phyloP scores from a whole-genome alignment of 768 basidiomycete genomes.

The Leccinum subgranulosum region DNA sequence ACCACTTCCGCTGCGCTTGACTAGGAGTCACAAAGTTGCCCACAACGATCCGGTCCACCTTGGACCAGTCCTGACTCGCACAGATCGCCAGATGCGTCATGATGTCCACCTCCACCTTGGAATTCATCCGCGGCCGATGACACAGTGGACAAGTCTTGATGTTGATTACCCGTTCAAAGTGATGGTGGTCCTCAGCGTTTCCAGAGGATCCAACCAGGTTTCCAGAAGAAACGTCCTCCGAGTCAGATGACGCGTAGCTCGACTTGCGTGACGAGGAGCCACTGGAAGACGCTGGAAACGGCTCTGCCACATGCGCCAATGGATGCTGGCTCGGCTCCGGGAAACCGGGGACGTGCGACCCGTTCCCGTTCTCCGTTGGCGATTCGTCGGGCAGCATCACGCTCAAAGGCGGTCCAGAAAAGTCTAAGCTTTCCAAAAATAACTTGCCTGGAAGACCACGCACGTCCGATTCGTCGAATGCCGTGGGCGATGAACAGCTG shows the following conservation, averaged over 20 bases:
- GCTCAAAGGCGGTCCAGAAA: constrained; percentile 51
- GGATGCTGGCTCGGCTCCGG: constrained; percentile 49
- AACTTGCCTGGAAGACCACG: constrained; percentile 34
- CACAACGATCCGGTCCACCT: constrained; percentile 86
- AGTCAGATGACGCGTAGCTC: constrained; percentile 46
- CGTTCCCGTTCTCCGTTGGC: constrained; percentile 16
- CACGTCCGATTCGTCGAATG: constrained; percentile 35
- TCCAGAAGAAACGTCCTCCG: constrained; percentile 35
- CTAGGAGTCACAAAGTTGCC: constrained; percentile 92
- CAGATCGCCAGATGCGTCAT: constrained; percentile 97
- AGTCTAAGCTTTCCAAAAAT: constrained; percentile 56
- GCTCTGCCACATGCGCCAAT: constrained; percentile 33
- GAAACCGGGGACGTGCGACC: neutral
- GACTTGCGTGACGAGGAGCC: constrained; percentile 26
- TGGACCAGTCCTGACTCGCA: constrained; percentile 88
- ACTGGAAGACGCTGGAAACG: constrained; percentile 15
- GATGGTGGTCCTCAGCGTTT: constrained; percentile 30
- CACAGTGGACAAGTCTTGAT: constrained; percentile 93
- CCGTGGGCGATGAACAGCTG: constrained; percentile 53
- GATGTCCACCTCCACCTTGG: constrained; percentile 91
- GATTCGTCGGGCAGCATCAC: constrained; percentile 29
- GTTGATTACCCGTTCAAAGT: constrained; percentile 87
- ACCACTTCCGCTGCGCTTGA: constrained; percentile 97
- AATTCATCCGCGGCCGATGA: constrained; percentile 79
- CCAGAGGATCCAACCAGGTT: constrained; percentile 5